Percentiles rank a stretch among this genome's conserved stretches.
Evolutionary conservation across 192 early-diverging fungal species (phyloP).

Genomic region (Gryganskiella cystojenkinii): DNA sequence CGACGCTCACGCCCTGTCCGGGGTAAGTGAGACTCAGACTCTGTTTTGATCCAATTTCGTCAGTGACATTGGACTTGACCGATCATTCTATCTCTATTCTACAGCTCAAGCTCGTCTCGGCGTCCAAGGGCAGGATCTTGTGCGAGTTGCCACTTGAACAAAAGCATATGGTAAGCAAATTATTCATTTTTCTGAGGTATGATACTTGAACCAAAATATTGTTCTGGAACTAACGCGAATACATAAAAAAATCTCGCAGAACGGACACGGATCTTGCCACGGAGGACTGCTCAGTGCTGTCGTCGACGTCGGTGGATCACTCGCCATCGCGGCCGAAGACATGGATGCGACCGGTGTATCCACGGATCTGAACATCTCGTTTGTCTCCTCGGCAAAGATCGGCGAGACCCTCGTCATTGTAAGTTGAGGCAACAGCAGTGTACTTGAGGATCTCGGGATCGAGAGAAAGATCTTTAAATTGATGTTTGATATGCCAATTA

Average conservation of each 20-base stretch:
- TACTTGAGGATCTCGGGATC: too few relatives aligned
- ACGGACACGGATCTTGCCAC: slow-evolving; percentile 57
- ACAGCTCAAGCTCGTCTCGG: slow-evolving; percentile 55
- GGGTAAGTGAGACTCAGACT: slow-evolving; percentile 7
- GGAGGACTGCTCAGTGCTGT: slow-evolving; percentile 63
- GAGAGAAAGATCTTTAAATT: too few relatives aligned
- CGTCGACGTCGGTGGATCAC: slow-evolving; percentile 65
- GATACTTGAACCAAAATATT: too few relatives aligned
- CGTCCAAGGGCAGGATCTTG: slow-evolving; percentile 46
- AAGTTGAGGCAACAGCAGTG: background rate
- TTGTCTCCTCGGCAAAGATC: slow-evolving; percentile 58
- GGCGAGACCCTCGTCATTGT: slow-evolving; percentile 59
- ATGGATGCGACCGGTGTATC: slow-evolving; percentile 64
- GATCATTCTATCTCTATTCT: too few relatives aligned
- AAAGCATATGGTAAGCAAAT: slow-evolving; percentile 64
- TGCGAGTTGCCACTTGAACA: slow-evolving; percentile 58
- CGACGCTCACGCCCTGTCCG: slow-evolving; percentile 35
- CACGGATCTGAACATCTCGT: slow-evolving; percentile 66
- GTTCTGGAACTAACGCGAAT: too few relatives aligned
- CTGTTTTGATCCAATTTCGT: background rate
- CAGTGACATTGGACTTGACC: too few relatives aligned
- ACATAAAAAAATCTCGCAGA: too few relatives aligned
- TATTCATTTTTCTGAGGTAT: too few relatives aligned
- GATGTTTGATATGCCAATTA: slow-evolving; percentile 4
- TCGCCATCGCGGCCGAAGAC: slow-evolving; percentile 62